phyloP scores from a whole-genome alignment of 75 land plant species.

The Ceratopteris richardii region DNA sequence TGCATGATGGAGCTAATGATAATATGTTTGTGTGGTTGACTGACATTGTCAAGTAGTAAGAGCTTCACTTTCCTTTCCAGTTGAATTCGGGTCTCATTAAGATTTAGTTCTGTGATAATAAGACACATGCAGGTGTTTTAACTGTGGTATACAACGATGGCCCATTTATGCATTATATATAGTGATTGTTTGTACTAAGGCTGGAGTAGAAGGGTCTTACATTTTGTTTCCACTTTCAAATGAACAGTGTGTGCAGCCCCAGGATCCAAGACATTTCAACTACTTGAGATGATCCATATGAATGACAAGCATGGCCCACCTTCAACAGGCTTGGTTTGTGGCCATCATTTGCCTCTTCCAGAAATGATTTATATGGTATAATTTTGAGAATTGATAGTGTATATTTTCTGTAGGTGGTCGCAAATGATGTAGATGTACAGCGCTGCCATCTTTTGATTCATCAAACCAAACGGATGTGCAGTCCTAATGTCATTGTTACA shows the following conservation, averaged over 20 bases:
- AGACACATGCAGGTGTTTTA: too few species aligned
- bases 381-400: neutral
- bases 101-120: too few species aligned
- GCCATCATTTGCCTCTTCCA: neutral
- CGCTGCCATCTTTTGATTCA: constrained; percentile 95
- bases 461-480: constrained; percentile 98
- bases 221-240: too few species aligned
- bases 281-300: constrained; percentile 85
- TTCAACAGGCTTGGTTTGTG: constrained; percentile 72
- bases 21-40: neutral
- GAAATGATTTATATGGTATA: neutral
- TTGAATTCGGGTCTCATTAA: too few species aligned
- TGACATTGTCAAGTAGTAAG: neutral
- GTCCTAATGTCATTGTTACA: constrained; percentile 85
- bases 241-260: constrained; percentile 98
- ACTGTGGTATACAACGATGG: too few species aligned
- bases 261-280: constrained; percentile 97
- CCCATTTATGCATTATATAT: too few species aligned
- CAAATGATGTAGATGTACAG: constrained; percentile 95
- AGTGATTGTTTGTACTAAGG: too few species aligned
- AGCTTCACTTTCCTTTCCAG: too few species aligned
- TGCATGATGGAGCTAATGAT: too few species aligned
- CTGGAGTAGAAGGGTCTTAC: too few species aligned
- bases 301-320: constrained; percentile 37
- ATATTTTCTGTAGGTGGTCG: constrained; percentile 50